Percentiles rank a stretch among this genome's conserved stretches.
These are phyloP conservation scores for Pseudocercospora macadamiae DNA, from an alignment of 2,329 filamentous ascomycete species.

Conservation along the genomic window DNA sequence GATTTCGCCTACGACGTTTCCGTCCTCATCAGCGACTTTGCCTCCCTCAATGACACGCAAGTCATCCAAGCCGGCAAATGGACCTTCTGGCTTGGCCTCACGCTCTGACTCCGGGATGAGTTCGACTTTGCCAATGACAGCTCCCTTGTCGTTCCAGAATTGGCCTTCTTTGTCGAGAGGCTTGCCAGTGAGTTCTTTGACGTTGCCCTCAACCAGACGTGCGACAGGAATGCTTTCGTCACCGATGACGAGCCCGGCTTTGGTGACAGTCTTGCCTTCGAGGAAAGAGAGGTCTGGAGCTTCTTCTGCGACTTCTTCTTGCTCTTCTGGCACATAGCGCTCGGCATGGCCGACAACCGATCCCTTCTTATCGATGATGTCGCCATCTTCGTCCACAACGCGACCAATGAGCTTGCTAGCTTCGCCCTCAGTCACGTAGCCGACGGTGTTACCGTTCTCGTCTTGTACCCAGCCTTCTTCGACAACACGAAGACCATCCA, in stretches of 20 bases:
- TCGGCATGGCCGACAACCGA: conserved; percentile 56
- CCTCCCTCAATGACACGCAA: conserved; percentile 53
- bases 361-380: conserved; percentile 58
- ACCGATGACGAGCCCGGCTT: conserved; percentile 55
- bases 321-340: conserved; percentile 66
- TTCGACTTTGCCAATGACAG: conserved; percentile 69
- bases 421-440: conserved; percentile 53
- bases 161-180: conserved; percentile 74
- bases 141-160: conserved; percentile 72
- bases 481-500: conserved; percentile 54
- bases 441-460: conserved; percentile 55
- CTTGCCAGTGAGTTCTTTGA: conserved; percentile 65
- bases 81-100: conserved; percentile 53
- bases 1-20: conserved; percentile 56
- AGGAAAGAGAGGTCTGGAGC: conserved; percentile 49
- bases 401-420: conserved; percentile 56
- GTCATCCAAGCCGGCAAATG: conserved; percentile 54
- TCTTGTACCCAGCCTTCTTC: conserved; percentile 55
- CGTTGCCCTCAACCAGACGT: conserved; percentile 68
- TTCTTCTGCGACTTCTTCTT: conserved; percentile 55
- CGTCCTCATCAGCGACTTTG: conserved; percentile 54
- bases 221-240: conserved; percentile 58
- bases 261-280: conserved; percentile 53
- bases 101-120: conserved; percentile 68
- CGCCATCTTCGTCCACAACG: conserved; percentile 55